Base-by-base conservation (phyloP, 2,329 filamentous ascomycete species). In the Scopulariopsis brevicaulis region DNA sequence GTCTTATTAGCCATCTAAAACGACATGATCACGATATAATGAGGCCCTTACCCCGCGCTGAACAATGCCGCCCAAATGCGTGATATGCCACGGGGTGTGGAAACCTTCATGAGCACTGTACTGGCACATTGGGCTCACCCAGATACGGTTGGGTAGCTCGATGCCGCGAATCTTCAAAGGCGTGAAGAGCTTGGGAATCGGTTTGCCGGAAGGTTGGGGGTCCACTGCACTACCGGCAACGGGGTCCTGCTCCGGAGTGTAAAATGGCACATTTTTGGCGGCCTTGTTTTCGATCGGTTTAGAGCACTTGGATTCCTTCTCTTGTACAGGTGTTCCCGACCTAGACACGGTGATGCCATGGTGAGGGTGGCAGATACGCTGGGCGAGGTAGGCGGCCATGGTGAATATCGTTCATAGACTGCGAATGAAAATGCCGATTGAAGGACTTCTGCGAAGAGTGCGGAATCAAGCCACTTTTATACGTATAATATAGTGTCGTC, bases 31-130 rank as follows among this genome's bases (percentile, higher is more conserved):
- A 8, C 20, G 20, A 5, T 15, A 48, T 20, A 22, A 40, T 6
- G 34, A 12, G 15, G 18, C 40, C n/a, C 11, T 48, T 48, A 48
- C 43, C 7, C 43, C 43, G 15, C 43, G 43, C 43, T 40, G 37
- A 18, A 40, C 74, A 62, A 91, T 89, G 22, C 86, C 85, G 20
- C 88, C 87, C 32, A 90, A 74, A 64, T 91, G 88, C 2, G 87
- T 82, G 40, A 86, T 69, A 67, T 92, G 87, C 86, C 86, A 92
- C 60, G 80, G 72, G 0, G 84, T 89, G 62, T 82, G 78, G 66
- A 89, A 85, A 11, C 89, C 73, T 40, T 76, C 69, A 32, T 71
- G 63, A 1, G 74, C 69, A 4, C 69, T 73, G 62, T 77, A 77
- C 62, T 77, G 75, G 60, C 76, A 79, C 65, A 79, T 70, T 1